A percentile compares a stretch with the other conserved stretches of the same genome.
Conservation (phyloP, 164 flowering plant genomes). For the Nymphaea thermarum region DNA sequence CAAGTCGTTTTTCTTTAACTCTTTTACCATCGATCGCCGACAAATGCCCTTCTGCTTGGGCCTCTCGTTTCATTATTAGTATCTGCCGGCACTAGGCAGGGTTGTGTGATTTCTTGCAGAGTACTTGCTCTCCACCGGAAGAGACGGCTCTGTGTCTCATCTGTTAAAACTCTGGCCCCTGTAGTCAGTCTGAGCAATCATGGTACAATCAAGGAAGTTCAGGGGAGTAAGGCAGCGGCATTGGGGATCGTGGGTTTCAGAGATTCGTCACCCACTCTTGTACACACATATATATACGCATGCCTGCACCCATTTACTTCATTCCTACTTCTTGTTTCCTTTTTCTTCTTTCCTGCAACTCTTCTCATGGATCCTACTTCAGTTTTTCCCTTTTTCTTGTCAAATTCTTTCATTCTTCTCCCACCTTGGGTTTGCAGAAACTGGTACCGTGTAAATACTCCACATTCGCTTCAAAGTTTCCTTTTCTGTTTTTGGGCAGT, state of each 20-base stretch:
- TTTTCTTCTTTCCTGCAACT: background rate
- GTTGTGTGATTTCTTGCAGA: background rate
- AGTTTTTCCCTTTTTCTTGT: no score
- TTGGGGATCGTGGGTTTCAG: constrained; percentile 95
- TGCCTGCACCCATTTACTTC: background rate
- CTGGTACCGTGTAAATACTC: no score
- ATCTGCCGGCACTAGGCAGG: background rate
- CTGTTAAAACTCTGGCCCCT: background rate
- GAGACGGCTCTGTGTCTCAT: background rate
- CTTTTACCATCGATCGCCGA: background rate
- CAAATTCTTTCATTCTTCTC: no score
- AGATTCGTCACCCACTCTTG: constrained; percentile 80
- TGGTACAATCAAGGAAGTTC: constrained; percentile 75
- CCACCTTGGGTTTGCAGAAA: no score
- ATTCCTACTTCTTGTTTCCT: background rate
- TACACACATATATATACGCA: constrained; percentile 9
- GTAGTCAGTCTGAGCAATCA: constrained; percentile 7
- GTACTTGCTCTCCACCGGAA: background rate
- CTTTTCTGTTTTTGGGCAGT: no score
- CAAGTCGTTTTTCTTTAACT: background rate
- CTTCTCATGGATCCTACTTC: no score
- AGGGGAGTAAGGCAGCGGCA: constrained; percentile 85
- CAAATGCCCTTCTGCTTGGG: background rate
- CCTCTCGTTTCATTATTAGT: background rate
- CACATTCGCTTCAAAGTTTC: no score